Evolutionary conservation across 805 yeast genomes (phyloP).

Genomic region (Sungouiozyma ichnusensis): DNA sequence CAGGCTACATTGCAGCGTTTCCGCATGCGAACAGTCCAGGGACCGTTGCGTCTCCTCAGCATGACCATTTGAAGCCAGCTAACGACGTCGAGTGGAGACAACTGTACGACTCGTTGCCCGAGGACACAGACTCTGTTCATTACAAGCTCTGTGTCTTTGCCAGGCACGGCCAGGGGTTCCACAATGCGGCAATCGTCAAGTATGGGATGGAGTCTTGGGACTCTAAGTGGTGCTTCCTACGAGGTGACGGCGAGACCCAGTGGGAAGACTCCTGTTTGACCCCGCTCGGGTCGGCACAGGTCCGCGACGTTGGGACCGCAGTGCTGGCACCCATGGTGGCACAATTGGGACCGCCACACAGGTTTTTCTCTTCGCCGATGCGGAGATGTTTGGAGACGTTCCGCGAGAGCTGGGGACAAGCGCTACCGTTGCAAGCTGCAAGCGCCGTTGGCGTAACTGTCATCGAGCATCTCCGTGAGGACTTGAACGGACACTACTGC

Average conservation of each 20-base stretch:
- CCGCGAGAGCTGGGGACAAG: slow-evolving; percentile 45
- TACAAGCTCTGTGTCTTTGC: slow-evolving; percentile 17
- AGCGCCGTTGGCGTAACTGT: slow-evolving; percentile 13
- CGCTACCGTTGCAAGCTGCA: slow-evolving; percentile 6
- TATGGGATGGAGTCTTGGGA: slow-evolving; percentile 54
- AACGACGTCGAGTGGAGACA: slow-evolving; percentile 14
- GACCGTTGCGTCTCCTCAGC: slow-evolving; percentile 9
- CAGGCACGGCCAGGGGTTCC: slow-evolving; percentile 66
- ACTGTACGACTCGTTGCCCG: slow-evolving; percentile 14
- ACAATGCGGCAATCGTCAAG: slow-evolving; percentile 43
- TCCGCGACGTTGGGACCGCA: slow-evolving; percentile 32
- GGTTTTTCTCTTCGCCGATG: slow-evolving; percentile 51
- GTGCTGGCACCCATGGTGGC: slow-evolving; percentile 14
- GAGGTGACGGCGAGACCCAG: slow-evolving; percentile 43
- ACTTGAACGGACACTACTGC: slow-evolving; percentile 49
- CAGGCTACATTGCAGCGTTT: slow-evolving; percentile 20
- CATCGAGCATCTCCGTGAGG: slow-evolving; percentile 46
- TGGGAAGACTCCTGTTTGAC: slow-evolving; percentile 50
- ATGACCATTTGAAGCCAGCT: slow-evolving; percentile 12
- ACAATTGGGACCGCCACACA: slow-evolving; percentile 45
- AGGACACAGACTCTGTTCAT: slow-evolving; percentile 10
- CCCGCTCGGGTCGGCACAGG: slow-evolving; percentile 45
- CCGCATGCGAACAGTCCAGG: slow-evolving; percentile 1
- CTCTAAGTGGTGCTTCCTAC: slow-evolving; percentile 38
- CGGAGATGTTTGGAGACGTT: slow-evolving; percentile 53